A percentile compares a stretch with the other conserved stretches of the same genome.
Evolutionary conservation across 148 eudicot genomes (phyloP).

Genomic region (Pharnaceum exiguum): DNA sequence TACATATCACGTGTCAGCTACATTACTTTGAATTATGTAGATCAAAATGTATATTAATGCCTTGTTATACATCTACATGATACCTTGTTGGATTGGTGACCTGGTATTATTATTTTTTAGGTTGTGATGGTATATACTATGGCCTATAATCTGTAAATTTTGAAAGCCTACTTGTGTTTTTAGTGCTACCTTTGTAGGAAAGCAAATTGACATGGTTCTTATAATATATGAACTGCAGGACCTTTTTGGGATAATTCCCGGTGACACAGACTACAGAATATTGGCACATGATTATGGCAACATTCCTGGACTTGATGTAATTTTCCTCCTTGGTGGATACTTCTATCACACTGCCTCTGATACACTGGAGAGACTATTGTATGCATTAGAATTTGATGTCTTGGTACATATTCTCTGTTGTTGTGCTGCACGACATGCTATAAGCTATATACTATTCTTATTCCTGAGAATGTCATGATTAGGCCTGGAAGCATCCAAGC

Average conservation of each 20-base stretch:
- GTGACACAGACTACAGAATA: constrained; percentile 97
- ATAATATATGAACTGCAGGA: constrained; percentile 49
- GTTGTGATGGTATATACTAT: no score
- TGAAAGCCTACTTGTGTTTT: no score
- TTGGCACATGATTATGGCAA: constrained; percentile 76
- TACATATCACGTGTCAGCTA: no score
- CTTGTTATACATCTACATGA: no score
- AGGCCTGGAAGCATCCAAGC: constrained; percentile 99
- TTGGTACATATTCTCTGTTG: constrained; percentile 39
- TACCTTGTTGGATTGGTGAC: no score
- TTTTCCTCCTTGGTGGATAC: constrained; percentile 89
- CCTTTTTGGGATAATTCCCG: constrained; percentile 76
- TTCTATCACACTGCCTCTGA: constrained; percentile 88
- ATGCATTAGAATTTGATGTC: constrained; percentile 45
- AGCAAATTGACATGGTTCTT: neutral
- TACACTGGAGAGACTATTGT: constrained; percentile 90
- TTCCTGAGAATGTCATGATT: constrained; percentile 23
- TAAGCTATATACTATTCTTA: constrained; percentile 26
- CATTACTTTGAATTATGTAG: no score
- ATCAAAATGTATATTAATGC: no score
- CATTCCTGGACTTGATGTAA: constrained; percentile 94
- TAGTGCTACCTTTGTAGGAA: no score
- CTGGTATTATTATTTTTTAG: no score
- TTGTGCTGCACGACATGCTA: constrained; percentile 16
- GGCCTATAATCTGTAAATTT: no score